Conservation (phyloP, 495 filamentous ascomycete genomes). For the Chaetomium tenue region DNA sequence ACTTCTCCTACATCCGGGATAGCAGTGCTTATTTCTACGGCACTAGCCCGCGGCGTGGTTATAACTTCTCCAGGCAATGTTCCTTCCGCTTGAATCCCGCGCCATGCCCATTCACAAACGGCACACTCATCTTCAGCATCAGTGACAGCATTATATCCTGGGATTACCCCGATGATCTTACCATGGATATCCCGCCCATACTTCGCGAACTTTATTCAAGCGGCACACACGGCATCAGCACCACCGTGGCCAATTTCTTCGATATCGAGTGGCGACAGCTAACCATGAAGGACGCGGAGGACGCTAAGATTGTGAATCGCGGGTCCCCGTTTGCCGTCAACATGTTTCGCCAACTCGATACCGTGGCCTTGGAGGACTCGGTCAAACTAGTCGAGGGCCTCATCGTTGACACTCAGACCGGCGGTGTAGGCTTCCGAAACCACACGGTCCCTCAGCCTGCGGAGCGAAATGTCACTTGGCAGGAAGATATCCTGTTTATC, state of each 20-base stretch:
- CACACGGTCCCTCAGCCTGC: slow-evolving; percentile 40
- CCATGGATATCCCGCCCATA: slow-evolving; percentile 30
- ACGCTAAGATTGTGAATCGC: slow-evolving; percentile 13
- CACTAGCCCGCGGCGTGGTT: slow-evolving; percentile 11
- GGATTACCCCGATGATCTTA: slow-evolving; percentile 22
- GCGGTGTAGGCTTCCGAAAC: slow-evolving; percentile 49
- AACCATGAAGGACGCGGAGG: slow-evolving; percentile 11
- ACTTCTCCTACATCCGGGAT: slow-evolving; percentile 16
- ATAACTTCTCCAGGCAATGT: slow-evolving; percentile 12
- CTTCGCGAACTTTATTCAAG: slow-evolving; percentile 38
- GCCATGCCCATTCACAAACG: slow-evolving; percentile 11
- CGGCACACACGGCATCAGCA: slow-evolving; percentile 23
- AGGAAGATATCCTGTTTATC: slow-evolving; percentile 48
- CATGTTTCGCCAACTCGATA: slow-evolving; percentile 29
- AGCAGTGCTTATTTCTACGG: slow-evolving; percentile 13
- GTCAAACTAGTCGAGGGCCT: slow-evolving; percentile 43
- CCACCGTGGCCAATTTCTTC: slow-evolving; percentile 42
- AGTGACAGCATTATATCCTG: not conserved
- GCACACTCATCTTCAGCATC: not conserved
- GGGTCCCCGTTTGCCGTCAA: slow-evolving; percentile 17
- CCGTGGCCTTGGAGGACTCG: slow-evolving; percentile 35
- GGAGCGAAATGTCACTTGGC: slow-evolving; percentile 37
- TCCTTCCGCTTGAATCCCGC: not conserved
- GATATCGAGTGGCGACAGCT: slow-evolving; percentile 45
- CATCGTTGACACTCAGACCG: slow-evolving; percentile 42